Evolutionary conservation across 2,329 filamentous ascomycete genomes (phyloP), one percentile per base, ranked within the genome.

Genomic region (Calonectria fujianensis): DNA sequence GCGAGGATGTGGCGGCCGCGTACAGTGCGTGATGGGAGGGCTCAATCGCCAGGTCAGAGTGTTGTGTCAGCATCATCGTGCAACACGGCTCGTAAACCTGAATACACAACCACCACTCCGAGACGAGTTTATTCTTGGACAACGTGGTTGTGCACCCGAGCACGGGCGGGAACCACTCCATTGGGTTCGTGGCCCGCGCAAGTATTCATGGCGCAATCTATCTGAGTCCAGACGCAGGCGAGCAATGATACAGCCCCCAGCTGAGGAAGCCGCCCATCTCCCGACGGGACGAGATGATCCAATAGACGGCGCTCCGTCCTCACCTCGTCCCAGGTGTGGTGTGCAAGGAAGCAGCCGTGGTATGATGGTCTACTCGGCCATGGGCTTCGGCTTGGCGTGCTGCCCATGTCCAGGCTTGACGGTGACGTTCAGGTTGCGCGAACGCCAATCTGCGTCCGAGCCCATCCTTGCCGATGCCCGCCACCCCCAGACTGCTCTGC

Each of bases 361-460:
- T 24, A 63, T 61, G 52, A 63, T 59, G 52, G 64, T 27, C 52
- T 24, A 50, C 20, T 9, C 31, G 32, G 61, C 31, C 39, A 70
- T 64, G 59, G 57, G 61, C 31, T 20, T 72, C 32, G 52, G 52
- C 66, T 74, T 69, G 68, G 67, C 66, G 64, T 52, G 61, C 69
- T 70, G 65, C 48, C 66, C 78, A 78, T 78, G 57, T 75, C 72
- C 70, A 66, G 75, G 76, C 73, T 74, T 77, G 77, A 77, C 61
- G 78, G 77, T 75, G 75, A 69, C 69, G 48, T 51, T 45, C 52
- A 61, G 54, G 67, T 45, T 61, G 54, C 20, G 57, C 68, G 35
- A 70, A 68, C 57, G 57, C 59, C 64, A 29, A 45, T 66, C 51
- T 51, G 70, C 64, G 64, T 51, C 64, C 70, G 18, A 52, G 66